Conservation (phyloP, 1,139 yeast species). For the Yamadazyma atmosphaerica region DNA sequence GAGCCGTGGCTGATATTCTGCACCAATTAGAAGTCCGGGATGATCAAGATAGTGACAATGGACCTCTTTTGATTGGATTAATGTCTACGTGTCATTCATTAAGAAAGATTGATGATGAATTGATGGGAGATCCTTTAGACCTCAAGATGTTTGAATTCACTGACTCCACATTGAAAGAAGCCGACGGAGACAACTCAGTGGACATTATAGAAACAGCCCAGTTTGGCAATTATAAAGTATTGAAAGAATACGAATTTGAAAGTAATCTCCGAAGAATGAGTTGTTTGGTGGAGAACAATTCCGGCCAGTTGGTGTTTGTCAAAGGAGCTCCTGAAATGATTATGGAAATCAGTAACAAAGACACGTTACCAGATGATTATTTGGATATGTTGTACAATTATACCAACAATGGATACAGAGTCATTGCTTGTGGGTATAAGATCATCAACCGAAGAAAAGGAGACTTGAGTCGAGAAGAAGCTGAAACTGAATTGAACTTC, state of each 20-base stretch:
- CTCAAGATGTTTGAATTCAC: constrained; percentile 91
- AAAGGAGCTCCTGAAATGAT: constrained; percentile 99
- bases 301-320: constrained; percentile 54
- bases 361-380: constrained; percentile 71
- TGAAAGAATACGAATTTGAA: constrained; percentile 80
- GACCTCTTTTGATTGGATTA: constrained; percentile 43
- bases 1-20: constrained; percentile 18
- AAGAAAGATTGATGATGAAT: constrained; percentile 70
- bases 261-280: constrained; percentile 90
- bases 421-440: constrained; percentile 89
- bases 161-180: constrained; percentile 60
- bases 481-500: constrained; percentile 69
- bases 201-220: constrained; percentile 27
- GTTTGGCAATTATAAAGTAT: constrained; percentile 49
- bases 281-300: constrained; percentile 55
- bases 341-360: constrained; percentile 68
- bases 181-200: constrained; percentile 31
- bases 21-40: not conserved
- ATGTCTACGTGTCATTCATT: constrained; percentile 89
- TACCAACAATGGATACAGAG: constrained; percentile 92
- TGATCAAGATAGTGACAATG: constrained; percentile 30
- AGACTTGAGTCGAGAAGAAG: constrained; percentile 47
- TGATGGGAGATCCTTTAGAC: constrained; percentile 93
- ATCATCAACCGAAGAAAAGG: constrained; percentile 16
- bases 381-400: constrained; percentile 75